Conservation (phyloP, 208 protist genomes). For the Zelonia costaricensis region DNA sequence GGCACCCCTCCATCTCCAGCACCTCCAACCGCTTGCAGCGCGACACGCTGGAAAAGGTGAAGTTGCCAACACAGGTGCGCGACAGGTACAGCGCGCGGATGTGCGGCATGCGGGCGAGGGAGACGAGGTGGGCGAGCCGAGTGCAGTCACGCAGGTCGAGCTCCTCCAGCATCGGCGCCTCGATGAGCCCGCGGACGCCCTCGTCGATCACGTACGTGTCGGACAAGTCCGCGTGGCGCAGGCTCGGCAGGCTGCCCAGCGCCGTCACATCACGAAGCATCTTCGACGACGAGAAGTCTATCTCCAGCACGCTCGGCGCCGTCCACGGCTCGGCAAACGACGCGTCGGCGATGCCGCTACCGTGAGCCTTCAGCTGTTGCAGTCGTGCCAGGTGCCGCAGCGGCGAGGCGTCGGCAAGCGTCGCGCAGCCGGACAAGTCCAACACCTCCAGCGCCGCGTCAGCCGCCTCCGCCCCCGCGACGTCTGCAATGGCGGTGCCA, state of each 20-base stretch:
- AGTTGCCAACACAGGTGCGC: slow-evolving; percentile 43
- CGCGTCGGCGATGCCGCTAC: slow-evolving; percentile 12
- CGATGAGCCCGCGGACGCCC: slow-evolving; percentile 16
- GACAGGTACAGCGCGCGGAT: slow-evolving; percentile 49
- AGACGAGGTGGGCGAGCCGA: slow-evolving; percentile 30
- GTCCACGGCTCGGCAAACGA: slow-evolving; percentile 28
- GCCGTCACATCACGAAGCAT: slow-evolving; percentile 9
- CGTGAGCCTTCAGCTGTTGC: slow-evolving; percentile 23
- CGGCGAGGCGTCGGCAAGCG: slow-evolving; percentile 7
- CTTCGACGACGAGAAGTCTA: slow-evolving; percentile 19
- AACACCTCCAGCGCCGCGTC: slow-evolving; percentile 22
- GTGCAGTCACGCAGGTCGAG: slow-evolving; percentile 36
- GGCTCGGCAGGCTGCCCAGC: slow-evolving; percentile 9
- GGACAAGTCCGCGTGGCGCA: slow-evolving; percentile 23
- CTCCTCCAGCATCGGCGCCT: slow-evolving; percentile 29
- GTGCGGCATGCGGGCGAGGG: slow-evolving; percentile 31
- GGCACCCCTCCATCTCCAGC: slow-evolving; percentile 45
- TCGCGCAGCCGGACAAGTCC: slow-evolving; percentile 14
- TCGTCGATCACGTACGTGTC: slow-evolving; percentile 21
- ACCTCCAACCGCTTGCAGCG: slow-evolving; percentile 40
- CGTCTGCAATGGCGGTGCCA: background rate
- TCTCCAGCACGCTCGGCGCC: slow-evolving; percentile 25
- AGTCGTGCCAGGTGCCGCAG: slow-evolving; percentile 19
- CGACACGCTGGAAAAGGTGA: slow-evolving; percentile 39
- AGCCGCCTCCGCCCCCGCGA: background rate